Base-by-base conservation (phyloP, 2,329 filamentous ascomycete genomes). In the Fusarium ramigenum region DNA sequence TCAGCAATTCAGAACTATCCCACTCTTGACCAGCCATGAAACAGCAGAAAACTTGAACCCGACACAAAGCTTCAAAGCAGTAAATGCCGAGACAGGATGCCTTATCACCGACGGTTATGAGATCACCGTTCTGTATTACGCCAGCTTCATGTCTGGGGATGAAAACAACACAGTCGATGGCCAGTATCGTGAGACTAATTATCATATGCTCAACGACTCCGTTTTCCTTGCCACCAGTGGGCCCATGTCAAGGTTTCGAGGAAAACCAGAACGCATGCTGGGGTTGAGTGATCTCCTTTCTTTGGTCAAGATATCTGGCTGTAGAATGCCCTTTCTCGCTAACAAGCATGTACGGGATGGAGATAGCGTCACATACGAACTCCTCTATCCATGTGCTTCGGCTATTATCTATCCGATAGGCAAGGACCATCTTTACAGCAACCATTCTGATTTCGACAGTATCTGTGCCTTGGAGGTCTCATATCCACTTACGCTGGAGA, bases 41-140 rank as follows among this genome's bases (percentile, higher is more conserved):
- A 36, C 19, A n/a, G 28, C 16, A 19, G 19, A 8, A 30, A 56
- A 40, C 10, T 5, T n/a, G 12, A 14, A 16, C 12, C n/a, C 18
- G 2, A 34, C 23, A 9, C 34, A 25, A n/a, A 21, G 8, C 14
- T 40, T 46, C 15, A 60, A 40, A 36, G 62, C 52, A 28, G 53
- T 67, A n/a, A 52, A 67, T n/a, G 34, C 39, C 4, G 34, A 36
- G 32, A 67, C 64, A 36, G 64, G 62, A 5, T 67, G 62, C 23
- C 62, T 67, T 8, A 21, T 67, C 23, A 66, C 62, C 25, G 39
- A 62, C n/a, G 64, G 64, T 10, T 52, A 66, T n/a, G 62, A 67
- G 16, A 15, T 67, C 16, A 16, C 62, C 28, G 52, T 60, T 16
- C 11, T 66, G 6, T 39, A 52, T 6, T 37, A 30, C 30, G 2